Conservation (phyloP, 2,329 filamentous ascomycete species). For the Sporothrix phasma region DNA sequence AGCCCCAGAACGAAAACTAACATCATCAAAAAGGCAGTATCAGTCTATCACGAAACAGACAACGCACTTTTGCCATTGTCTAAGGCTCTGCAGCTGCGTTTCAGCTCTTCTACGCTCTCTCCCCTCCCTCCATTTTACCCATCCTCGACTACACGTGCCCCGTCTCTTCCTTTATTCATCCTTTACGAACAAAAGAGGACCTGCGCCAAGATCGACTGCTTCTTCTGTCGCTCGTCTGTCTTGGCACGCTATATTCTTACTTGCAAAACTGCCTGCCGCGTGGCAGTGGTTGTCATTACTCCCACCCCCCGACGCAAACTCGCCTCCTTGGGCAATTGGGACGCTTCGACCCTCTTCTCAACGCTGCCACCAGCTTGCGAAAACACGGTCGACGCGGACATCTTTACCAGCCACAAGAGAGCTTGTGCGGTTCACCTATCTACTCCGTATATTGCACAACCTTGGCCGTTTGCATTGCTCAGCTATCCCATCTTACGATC, state of each 20-base stretch:
- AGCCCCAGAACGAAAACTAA: constrained; percentile 10
- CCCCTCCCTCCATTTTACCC: neutral
- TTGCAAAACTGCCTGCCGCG: constrained; percentile 5
- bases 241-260: constrained; percentile 7
- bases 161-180: neutral
- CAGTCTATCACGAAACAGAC: neutral
- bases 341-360: neutral
- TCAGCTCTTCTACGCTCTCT: neutral
- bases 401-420: neutral
- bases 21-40: constrained; percentile 13
- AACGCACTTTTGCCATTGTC: neutral
- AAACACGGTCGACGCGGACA: neutral
- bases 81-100: constrained; percentile 7
- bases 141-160: neutral
- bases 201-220: constrained; percentile 2
- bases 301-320: neutral
- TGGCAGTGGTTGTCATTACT: neutral
- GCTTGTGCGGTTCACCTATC: neutral
- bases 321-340: neutral
- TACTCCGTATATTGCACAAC: neutral
- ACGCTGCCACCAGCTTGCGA: neutral
- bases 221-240: neutral
- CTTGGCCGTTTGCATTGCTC: neutral
- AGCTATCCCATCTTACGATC: neutral
- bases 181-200: neutral